Conservation (phyloP, 75 land plant species). For the Selaginella moellendorffii region DNA sequence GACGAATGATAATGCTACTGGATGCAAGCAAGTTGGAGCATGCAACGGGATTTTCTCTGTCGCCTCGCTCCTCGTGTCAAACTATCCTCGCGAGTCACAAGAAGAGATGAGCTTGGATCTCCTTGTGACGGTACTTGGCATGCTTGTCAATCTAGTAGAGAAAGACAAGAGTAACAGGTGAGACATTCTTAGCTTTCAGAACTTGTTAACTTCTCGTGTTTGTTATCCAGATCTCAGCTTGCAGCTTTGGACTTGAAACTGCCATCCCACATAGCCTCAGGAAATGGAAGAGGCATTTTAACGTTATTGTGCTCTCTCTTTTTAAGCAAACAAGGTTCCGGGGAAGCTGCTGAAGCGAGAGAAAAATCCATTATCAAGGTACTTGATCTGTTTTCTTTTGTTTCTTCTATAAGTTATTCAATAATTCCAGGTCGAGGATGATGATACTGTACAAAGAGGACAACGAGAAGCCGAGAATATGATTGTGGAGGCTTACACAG, state of each 20-base stretch:
- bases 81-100: slow-evolving; percentile 37
- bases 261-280: slow-evolving; percentile 17
- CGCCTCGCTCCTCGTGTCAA: slow-evolving; percentile 53
- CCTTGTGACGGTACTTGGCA: slow-evolving; percentile 82
- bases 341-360: slow-evolving; percentile 46
- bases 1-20: slow-evolving; percentile 82
- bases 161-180: slow-evolving; percentile 89
- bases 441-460: slow-evolving; percentile 48
- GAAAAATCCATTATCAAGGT: slow-evolving; percentile 11
- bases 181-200: too few species aligned
- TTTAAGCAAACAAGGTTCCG: slow-evolving; percentile 80
- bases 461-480: slow-evolving; percentile 94
- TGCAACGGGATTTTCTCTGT: slow-evolving; percentile 69
- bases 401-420: neutral
- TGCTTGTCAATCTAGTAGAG: slow-evolving; percentile 93
- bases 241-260: slow-evolving; percentile 36
- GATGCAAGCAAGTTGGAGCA: slow-evolving; percentile 80
- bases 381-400: slow-evolving; percentile 2
- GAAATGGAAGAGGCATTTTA: slow-evolving; percentile 24
- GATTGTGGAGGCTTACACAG: slow-evolving; percentile 92
- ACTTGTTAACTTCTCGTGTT: too few species aligned
- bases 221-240: slow-evolving; percentile 63
- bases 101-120: slow-evolving; percentile 71
- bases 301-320: slow-evolving; percentile 79
- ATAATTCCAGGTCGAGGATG: slow-evolving; percentile 50